Evolutionary conservation across 257 asterid species (phyloP).

Genomic region (Knoxia roxburghii): DNA sequence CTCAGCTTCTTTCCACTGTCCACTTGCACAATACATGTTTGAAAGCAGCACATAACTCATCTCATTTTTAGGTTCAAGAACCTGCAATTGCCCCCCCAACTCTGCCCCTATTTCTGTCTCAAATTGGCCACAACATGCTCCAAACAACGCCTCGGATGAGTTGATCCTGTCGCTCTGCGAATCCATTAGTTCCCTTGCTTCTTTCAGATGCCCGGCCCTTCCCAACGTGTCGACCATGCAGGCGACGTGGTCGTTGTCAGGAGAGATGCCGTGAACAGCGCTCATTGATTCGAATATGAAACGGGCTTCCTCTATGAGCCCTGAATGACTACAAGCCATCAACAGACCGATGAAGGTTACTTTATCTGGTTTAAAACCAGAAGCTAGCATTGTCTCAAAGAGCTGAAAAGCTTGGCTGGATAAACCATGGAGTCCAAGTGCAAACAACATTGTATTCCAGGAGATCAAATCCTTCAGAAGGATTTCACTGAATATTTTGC

Average conservation of each 20-base stretch:
- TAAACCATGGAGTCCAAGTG: constrained; percentile 51
- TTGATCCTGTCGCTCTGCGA: constrained; percentile 21
- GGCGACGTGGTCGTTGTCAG: constrained; percentile 55
- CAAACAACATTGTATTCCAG: constrained; percentile 68
- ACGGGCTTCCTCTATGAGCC: constrained; percentile 44
- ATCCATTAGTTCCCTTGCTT: constrained; percentile 38
- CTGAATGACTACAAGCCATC: constrained; percentile 77
- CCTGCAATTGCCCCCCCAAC: constrained; percentile 38
- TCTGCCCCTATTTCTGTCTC: constrained; percentile 31
- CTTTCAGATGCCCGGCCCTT: constrained; percentile 46
- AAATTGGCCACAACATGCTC: constrained; percentile 42
- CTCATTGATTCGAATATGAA: constrained; percentile 48
- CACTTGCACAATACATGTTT: constrained; percentile 63
- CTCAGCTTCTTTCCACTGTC: constrained; percentile 68
- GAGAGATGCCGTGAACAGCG: constrained; percentile 32
- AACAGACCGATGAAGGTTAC: constrained; percentile 71
- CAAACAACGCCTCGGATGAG: constrained; percentile 46
- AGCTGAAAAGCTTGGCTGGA: constrained; percentile 35
- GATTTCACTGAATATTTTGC: constrained; percentile 27
- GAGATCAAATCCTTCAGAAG: constrained; percentile 45
- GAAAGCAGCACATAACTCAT: constrained; percentile 66
- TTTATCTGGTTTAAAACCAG: constrained; percentile 55
- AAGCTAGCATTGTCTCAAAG: constrained; percentile 42
- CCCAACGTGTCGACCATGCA: constrained; percentile 67
- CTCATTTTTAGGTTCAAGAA: constrained; percentile 48